These are phyloP conservation scores for Boechera stricta DNA, from an alignment of 345 rosid species.

Conservation along the genomic window DNA sequence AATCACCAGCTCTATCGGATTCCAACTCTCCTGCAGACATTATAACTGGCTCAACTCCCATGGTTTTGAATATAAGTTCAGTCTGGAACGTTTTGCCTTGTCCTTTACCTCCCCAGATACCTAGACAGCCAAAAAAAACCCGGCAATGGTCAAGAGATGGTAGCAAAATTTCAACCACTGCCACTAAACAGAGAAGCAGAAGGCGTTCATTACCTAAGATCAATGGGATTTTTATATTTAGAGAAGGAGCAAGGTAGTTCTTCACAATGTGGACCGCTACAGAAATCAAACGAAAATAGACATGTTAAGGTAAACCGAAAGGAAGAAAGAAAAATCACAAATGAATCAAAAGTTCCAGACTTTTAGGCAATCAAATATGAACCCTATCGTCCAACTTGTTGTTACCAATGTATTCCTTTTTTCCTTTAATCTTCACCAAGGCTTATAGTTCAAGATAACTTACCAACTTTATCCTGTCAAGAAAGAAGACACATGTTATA, in stretches of 20 bases:
- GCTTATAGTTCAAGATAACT: conserved; percentile 51
- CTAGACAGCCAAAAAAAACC: conserved; percentile 41
- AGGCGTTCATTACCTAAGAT: conserved; percentile 64
- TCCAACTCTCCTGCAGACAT: conserved; percentile 98
- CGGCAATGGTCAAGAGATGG: conserved; percentile 21
- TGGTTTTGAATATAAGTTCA: conserved; percentile 84
- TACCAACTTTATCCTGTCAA: conserved; percentile 97
- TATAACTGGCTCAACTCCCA: conserved; percentile 92
- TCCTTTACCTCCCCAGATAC: conserved; percentile 99
- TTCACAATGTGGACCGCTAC: conserved; percentile 89
- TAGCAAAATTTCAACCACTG: conserved; percentile 16
- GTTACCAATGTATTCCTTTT: not conserved
- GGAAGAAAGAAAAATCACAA: not conserved
- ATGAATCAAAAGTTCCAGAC: conserved; percentile 24
- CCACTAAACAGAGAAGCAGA: conserved; percentile 6
- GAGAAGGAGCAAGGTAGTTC: conserved; percentile 80
- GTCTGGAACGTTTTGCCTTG: conserved; percentile 98
- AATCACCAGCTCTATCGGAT: conserved; percentile 90
- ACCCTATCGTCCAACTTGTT: not conserved
- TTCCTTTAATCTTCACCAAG: conserved; percentile 40
- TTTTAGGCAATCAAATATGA: conserved; percentile 10
- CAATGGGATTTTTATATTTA: conserved; percentile 78
- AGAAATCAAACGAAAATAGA: conserved; percentile 16
- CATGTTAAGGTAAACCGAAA: not conserved
- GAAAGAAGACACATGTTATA: not conserved